Evolutionary conservation across 2,329 filamentous ascomycete species (phyloP), one percentile per base, ranked within the genome.

Genomic region (Aspergillus fumigatiaffinis): DNA sequence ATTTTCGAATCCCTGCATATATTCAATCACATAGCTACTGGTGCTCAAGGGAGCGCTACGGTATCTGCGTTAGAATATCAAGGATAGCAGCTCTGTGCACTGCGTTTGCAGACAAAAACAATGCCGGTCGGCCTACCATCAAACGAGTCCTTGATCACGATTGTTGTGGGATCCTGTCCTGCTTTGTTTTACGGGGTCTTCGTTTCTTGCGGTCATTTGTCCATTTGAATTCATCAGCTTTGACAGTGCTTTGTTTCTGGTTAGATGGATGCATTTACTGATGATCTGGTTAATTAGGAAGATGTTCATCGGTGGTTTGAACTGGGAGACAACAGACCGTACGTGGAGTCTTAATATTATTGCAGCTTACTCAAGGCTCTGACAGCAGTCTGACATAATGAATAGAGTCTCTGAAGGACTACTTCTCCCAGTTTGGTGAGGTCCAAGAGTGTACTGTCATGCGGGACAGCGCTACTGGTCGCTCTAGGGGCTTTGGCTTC

Each of bases 301-400:
- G 81, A 99, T 99, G 94, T 99, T 99, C 69, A 99, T 99, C 76
- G 94, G 94, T 68, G 94, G 94, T 44, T 80, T 99, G 55, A 99
- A 99, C 73, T 99, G 94, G 94, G 94, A 99, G 77, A 99, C 94
- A 17, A 97, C 94, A 55, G 93, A 97, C 79, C 87, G 93, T 97
- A 87, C 83, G 92, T 78, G 60, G 58, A 55, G 42, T 58, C 49
- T 38, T 49, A 51, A 35, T 56, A 35, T 48, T 55, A 53, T 48
- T 51, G 21, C 53, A 25, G 50, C 35, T 51, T 50, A 28, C 55
- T 59, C 58, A 38, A 23, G 17, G 44, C 20, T 29, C 20, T 52
- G 29, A 28, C 46, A 46, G 29, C 50, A 52, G 35, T 63, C 71
- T 76, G 66, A 76, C 65, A 53, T 51, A 51, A 28, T 28, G 25